A percentile compares a stretch with the other conserved stretches of the same genome.
phyloP scores from a whole-genome alignment of 2,329 filamentous ascomycete genomes.

The Cladosporium sp. region DNA sequence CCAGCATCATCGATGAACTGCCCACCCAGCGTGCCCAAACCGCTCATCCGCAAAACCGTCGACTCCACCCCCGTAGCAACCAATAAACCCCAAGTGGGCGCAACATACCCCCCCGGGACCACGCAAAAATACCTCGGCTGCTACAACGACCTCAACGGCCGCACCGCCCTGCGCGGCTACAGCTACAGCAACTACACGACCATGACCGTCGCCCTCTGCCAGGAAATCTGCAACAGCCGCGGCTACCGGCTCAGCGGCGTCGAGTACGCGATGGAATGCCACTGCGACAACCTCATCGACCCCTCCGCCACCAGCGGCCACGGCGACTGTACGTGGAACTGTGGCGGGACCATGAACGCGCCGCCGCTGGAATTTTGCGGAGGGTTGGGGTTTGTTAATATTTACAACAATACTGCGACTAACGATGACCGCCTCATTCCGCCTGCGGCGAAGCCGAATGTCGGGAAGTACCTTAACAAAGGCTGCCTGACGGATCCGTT shows the following conservation, averaged over 20 bases:
- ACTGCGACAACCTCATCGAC: conserved; percentile 32
- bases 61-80: conserved; percentile 29
- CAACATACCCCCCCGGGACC: conserved; percentile 13
- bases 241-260: conserved; percentile 30
- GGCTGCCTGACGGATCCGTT: conserved; percentile 25
- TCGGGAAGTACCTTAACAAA: conserved; percentile 23
- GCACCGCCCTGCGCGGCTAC: conserved; percentile 25
- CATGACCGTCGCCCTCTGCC: conserved; percentile 34
- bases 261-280: conserved; percentile 32
- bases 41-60: conserved; percentile 25
- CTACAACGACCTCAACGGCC: conserved; percentile 27
- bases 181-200: conserved; percentile 20
- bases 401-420: conserved; percentile 32
- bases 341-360: conserved; percentile 26
- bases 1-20: conserved; percentile 29
- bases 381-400: conserved; percentile 26
- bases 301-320: conserved; percentile 21
- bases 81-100: conserved; percentile 23
- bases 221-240: conserved; percentile 25
- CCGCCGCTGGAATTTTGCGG: conserved; percentile 27
- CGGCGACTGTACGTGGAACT: conserved; percentile 23
- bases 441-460: conserved; percentile 16
- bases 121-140: conserved; percentile 34
- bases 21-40: conserved; percentile 18
- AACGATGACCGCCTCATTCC: conserved; percentile 23